Evolutionary conservation across 2,329 filamentous ascomycete genomes (phyloP), one percentile per base, ranked within the genome.

Genomic region (Coniochaeta sp.): DNA sequence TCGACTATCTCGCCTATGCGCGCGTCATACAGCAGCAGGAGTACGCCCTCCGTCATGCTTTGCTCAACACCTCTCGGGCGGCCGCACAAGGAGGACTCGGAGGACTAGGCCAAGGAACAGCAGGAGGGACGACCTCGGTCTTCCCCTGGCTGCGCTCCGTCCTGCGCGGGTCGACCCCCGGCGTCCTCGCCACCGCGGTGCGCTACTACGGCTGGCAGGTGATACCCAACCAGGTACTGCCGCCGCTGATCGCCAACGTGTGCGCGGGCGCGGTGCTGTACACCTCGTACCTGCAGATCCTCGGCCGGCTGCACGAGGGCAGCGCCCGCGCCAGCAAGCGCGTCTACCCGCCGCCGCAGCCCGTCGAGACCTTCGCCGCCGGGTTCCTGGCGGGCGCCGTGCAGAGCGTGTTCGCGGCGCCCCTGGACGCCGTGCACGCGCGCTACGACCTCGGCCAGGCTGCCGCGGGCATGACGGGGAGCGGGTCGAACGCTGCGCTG

Each of bases 251-350:
- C 19, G 89, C 89, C 36, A 93, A 92, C 65, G 83, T 90, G 1
- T 84, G 83, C 40, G 87, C 92, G 57, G 89, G 89, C 2, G 88
- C 88, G 1, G 83, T 92, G 3, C 75, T 92, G 17, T 93, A 92
- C 72, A 90, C 89, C 1, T 85, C 82, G 65, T 93, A 93, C 68
- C 80, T 92, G 19, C 87, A 90, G 62, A 84, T 86, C 42, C 79
- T 93, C 1, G 87, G 82, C 17, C 73, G 70, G 1, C 77, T 91
- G 2, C 87, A 92, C 65, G 83, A 87, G 62, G 87, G 88, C 40
- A 88, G 86, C 61, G 74, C 69, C 57, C 74, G 74, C 58, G 78
- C 78, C 0, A 67, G 79, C 26, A 88, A 85, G 68, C 80, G 88
- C 6, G 83, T 88, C 4, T 91, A 89, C 66, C 89, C 89, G 1